Evolutionary conservation across 2,329 filamentous ascomycete genomes (phyloP).

Genomic region (Pseudofabraea citricarpa): DNA sequence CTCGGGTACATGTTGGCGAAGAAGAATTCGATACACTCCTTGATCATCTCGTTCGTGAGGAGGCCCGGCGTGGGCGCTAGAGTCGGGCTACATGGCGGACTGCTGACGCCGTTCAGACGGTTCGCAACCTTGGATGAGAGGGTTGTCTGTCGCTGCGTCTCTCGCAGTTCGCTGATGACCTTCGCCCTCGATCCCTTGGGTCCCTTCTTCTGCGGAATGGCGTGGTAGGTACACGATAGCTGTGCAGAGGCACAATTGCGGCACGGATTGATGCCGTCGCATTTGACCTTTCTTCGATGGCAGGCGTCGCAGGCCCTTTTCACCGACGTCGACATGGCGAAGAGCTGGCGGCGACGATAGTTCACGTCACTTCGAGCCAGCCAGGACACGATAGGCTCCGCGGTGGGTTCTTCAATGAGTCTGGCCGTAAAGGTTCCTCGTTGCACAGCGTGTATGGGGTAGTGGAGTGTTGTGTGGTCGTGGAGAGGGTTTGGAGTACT

Average conservation of each 20-base stretch:
- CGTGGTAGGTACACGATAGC: conserved; percentile 68
- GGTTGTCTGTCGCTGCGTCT: conserved; percentile 62
- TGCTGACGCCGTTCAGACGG: conserved; percentile 50
- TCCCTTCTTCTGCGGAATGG: conserved; percentile 71
- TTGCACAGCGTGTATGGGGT: conserved; percentile 13
- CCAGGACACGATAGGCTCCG: not conserved
- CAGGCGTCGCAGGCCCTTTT: conserved; percentile 67
- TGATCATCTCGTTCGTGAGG: conserved; percentile 57
- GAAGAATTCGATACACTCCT: conserved; percentile 64
- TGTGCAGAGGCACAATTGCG: conserved; percentile 64
- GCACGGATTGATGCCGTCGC: conserved; percentile 66
- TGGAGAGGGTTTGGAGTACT: conserved; percentile 12
- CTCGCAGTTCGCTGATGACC: conserved; percentile 68
- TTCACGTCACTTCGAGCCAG: not conserved
- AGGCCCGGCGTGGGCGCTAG: conserved; percentile 55
- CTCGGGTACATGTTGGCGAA: conserved; percentile 62
- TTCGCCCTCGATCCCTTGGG: conserved; percentile 71
- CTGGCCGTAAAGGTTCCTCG: conserved; percentile 9
- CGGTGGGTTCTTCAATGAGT: not conserved
- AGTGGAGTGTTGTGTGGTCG: conserved; percentile 6
- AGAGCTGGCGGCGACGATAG: not conserved
- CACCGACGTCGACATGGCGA: conserved; percentile 30
- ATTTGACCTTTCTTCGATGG: conserved; percentile 71
- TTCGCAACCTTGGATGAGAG: conserved; percentile 58
- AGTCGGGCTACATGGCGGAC: conserved; percentile 40